A percentile compares a stretch with the other conserved stretches of the same genome.
Conservation (phyloP, 805 yeast species). For the Suhomyces canberraensis region DNA sequence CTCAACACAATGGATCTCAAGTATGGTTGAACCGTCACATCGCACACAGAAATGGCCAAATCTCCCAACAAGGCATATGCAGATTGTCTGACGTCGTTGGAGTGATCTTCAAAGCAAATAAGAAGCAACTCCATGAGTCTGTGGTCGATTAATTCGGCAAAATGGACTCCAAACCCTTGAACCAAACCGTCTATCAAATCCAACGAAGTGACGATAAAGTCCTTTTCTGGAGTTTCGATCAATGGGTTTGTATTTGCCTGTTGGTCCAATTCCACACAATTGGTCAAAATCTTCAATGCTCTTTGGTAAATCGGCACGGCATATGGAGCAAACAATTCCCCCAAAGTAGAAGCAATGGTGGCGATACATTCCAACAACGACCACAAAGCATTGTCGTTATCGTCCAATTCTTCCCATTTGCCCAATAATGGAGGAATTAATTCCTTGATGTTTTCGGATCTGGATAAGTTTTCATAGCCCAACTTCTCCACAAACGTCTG, state of each 20-base stretch:
- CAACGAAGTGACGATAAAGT: constrained; percentile 81
- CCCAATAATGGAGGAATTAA: constrained; percentile 77
- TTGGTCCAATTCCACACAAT: constrained; percentile 65
- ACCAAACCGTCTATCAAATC: constrained; percentile 91
- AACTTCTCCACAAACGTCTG: constrained; percentile 83
- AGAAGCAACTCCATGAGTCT: constrained; percentile 60
- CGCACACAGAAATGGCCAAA: constrained; percentile 60
- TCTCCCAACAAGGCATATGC: constrained; percentile 91
- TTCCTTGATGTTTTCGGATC: constrained; percentile 54
- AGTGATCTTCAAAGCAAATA: constrained; percentile 69
- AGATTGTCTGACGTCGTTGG: constrained; percentile 88
- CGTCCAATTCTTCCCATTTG: constrained; percentile 75
- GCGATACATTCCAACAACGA: constrained; percentile 92
- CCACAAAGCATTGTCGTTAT: constrained; percentile 84
- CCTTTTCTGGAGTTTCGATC: constrained; percentile 79
- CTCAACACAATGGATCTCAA: constrained; percentile 56
- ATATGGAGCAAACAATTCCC: constrained; percentile 81
- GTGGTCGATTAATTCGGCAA: constrained; percentile 51
- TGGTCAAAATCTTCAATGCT: constrained; percentile 64
- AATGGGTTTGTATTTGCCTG: constrained; percentile 63
- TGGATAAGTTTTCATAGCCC: constrained; percentile 52
- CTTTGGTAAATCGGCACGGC: constrained; percentile 84
- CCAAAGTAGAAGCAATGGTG: constrained; percentile 81
- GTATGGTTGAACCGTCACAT: constrained; percentile 44
- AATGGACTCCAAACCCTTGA: constrained; percentile 75